Evolutionary conservation across 2,329 filamentous ascomycete genomes (phyloP).

Genomic region (Parasarocladium wereldwijsianum): DNA sequence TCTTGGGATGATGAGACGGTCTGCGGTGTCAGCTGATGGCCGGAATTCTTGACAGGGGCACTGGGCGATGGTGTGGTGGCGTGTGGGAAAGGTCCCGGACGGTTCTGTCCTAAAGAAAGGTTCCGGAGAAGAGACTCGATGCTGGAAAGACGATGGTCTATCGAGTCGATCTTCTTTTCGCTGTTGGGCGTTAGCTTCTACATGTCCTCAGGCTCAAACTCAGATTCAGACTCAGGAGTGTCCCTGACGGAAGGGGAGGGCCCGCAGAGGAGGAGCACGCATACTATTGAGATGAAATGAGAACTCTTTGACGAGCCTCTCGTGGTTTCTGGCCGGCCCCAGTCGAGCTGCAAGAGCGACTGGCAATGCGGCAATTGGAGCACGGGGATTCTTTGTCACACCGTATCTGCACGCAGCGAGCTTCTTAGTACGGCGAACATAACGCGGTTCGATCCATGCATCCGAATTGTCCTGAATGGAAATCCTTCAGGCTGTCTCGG

Average conservation of each 20-base stretch:
- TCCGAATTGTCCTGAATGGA: conserved; percentile 1
- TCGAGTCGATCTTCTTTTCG: conserved; percentile 37
- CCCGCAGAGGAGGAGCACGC: conserved; percentile 15
- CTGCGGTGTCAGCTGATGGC: too few species aligned
- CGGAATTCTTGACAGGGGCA: too few species aligned
- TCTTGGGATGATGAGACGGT: conserved; percentile 17
- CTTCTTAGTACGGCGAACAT: not conserved
- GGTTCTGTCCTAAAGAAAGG: too few species aligned
- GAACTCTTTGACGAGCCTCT: conserved; percentile 38
- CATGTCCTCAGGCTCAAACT: not conserved
- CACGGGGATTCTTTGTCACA: conserved; percentile 45
- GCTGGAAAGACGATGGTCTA: conserved; percentile 27
- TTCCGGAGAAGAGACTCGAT: conserved; percentile 28
- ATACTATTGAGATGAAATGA: conserved; percentile 47
- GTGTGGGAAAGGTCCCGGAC: conserved; percentile 11
- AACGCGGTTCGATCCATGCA: conserved; percentile 3
- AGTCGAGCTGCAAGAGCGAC: conserved; percentile 37
- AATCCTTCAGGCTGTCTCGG: not conserved
- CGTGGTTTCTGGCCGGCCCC: conserved; percentile 38
- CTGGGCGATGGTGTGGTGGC: too few species aligned
- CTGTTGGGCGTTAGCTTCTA: conserved; percentile 14
- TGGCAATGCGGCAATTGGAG: conserved; percentile 40
- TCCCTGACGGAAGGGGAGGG: too few species aligned
- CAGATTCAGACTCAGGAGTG: too few species aligned
- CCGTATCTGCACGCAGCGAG: conserved; percentile 28